phyloP scores from a whole-genome alignment of 805 yeast species.

The Isabelozyma heimii region DNA sequence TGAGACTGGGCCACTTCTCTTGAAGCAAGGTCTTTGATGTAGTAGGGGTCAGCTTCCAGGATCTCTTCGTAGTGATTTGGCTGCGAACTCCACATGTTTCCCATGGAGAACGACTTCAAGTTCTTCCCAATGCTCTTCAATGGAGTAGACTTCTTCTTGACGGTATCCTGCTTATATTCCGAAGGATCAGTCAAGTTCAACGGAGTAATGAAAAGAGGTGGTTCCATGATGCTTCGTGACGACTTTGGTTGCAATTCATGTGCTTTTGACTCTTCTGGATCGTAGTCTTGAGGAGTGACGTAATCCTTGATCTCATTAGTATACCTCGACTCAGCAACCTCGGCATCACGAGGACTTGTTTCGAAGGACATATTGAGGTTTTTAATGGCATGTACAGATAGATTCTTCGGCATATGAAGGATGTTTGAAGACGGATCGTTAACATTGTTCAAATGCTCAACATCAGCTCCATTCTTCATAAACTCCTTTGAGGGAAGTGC shows the following conservation, averaged over 20 bases:
- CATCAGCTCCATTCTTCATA: too few species aligned
- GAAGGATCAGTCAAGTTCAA: conserved; percentile 25
- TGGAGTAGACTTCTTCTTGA: conserved; percentile 9
- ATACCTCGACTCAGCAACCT: conserved; percentile 25
- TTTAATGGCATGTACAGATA: conserved; percentile 29
- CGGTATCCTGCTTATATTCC: conserved; percentile 9
- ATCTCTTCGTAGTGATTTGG: conserved; percentile 59
- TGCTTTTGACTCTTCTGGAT: not conserved
- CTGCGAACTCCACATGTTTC: conserved; percentile 52
- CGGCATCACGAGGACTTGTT: conserved; percentile 18
- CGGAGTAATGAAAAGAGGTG: conserved; percentile 6
- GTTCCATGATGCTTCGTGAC: too few species aligned
- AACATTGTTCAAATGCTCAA: too few species aligned
- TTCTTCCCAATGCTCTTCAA: conserved; percentile 19
- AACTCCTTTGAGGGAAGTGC: too few species aligned
- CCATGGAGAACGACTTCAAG: conserved; percentile 28
- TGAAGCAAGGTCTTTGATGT: conserved; percentile 42
- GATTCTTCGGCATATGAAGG: conserved; percentile 26
- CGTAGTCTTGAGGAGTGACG: not conserved
- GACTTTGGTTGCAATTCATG: not conserved
- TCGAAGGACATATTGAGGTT: conserved; percentile 34
- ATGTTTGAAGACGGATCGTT: not conserved
- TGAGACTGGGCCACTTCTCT: conserved; percentile 50
- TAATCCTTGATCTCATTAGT: conserved; percentile 3
- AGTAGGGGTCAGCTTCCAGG: conserved; percentile 45